Base-by-base conservation (phyloP, 1,284 basidiomycete species). In the Ganoderma meredithae region DNA sequence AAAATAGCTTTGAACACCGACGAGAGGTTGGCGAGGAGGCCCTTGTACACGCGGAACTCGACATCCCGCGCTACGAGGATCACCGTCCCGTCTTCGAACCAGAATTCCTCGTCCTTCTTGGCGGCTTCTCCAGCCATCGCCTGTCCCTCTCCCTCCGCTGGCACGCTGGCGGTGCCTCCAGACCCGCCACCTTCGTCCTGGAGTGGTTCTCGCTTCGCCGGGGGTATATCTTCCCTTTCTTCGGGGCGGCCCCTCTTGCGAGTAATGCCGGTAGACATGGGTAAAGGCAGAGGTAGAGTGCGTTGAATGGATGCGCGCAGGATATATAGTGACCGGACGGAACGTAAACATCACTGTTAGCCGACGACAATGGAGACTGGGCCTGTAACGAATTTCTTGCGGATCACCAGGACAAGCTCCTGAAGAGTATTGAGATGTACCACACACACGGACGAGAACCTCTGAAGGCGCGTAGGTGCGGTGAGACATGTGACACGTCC, bases 61-160 rank as follows among this genome's bases (percentile, higher is more conserved):
- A 64, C 40, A 36, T 68, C 47, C 22, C 69, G 25, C 0, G 69
- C 64, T 31, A 68, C 43, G n/a, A 71, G 43, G 3, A 62, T 60
- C 13, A 68, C 40, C 1, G 60, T 71, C 4, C 69, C 69, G 53
- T 71, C 69, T 3, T 60, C 52, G n/a, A 55, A 63, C 69, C 69
- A 70, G 58, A 70, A 67, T 17, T 65, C 64, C 13, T 52, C 61
- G 60, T 70, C 69, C 25, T 31, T 12, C 13, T 17, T 15, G 1
- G 31, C 12, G 6, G 31, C 52, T 17, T 31, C 25, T 15, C 27
- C 13, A 7, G 27, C 25, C 7, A 15, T 31, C 25, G 52, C 52
- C 12, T 5, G 25, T 27, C 52, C 52, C 2, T 53, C 52, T 13
- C 3, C 33, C 33, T 36, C 33, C 33, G 8, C 33, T 36, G 33